These are phyloP conservation scores for Datura wrightii DNA, from an alignment of 257 asterid species.

Conservation along the genomic window DNA sequence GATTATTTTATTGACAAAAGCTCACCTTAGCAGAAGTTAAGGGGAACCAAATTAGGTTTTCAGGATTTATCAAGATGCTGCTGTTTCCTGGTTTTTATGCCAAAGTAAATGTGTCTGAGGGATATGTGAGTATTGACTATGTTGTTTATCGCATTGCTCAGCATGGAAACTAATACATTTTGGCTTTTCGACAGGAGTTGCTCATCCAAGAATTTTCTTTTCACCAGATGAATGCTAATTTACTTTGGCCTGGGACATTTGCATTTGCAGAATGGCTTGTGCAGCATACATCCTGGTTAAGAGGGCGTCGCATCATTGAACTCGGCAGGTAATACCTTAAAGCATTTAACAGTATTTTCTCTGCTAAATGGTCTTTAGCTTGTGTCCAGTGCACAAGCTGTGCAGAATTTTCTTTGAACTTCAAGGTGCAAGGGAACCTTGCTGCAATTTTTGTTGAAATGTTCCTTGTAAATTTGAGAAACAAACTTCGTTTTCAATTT, in stretches of 20 bases:
- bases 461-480: background rate
- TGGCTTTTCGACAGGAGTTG: constrained; percentile 67
- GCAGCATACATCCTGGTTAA: constrained; percentile 61
- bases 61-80: background rate
- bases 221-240: constrained; percentile 90
- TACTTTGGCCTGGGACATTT: constrained; percentile 98
- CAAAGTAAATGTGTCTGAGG: background rate
- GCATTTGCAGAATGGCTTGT: constrained; percentile 88
- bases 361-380: background rate
- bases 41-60: background rate
- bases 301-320: constrained; percentile 71
- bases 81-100: background rate
- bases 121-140: background rate
- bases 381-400: background rate
- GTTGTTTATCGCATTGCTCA: background rate
- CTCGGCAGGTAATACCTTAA: constrained; percentile 70
- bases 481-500: background rate
- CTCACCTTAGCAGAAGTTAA: constrained; percentile 1
- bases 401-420: background rate
- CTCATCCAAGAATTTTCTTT: constrained; percentile 79
- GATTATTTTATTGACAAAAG: background rate
- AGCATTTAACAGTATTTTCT: background rate
- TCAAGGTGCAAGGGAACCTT: constrained; percentile 1
- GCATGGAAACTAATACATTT: constrained; percentile 17
- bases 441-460: background rate